Evolutionary conservation across 495 filamentous ascomycete genomes (phyloP).

Genomic region (Parachaetomium inaequale): DNA sequence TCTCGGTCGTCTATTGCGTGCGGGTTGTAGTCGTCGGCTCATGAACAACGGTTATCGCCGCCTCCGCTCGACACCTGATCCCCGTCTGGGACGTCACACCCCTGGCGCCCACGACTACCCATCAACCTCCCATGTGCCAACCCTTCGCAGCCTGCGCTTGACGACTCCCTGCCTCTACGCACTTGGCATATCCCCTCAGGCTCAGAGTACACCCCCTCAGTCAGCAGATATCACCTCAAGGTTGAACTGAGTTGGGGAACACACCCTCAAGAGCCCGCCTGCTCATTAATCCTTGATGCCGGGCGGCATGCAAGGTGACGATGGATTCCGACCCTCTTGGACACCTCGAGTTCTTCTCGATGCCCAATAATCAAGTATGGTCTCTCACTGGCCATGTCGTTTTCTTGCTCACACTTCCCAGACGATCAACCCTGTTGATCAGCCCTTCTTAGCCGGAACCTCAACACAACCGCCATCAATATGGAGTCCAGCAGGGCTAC

Average conservation of each 20-base stretch:
- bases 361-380: slow-evolving; percentile 35
- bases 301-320: slow-evolving; percentile 25
- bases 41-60: background rate
- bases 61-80: background rate
- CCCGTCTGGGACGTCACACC: background rate
- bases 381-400: background rate
- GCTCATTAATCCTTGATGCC: background rate
- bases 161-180: background rate
- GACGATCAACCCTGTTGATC: slow-evolving; percentile 34
- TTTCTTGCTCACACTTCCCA: slow-evolving; percentile 27
- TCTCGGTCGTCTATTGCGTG: background rate
- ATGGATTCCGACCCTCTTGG: slow-evolving; percentile 36
- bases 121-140: background rate
- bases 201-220: no score
- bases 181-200: no score
- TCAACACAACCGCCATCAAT: slow-evolving; percentile 22
- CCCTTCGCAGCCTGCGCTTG: background rate
- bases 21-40: background rate
- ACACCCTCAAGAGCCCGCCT: background rate
- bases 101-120: background rate
- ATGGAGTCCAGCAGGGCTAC: slow-evolving; percentile 29
- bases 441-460: slow-evolving; percentile 22
- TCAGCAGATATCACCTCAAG: no score
- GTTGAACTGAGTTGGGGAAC: no score
- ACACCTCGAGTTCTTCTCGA: slow-evolving; percentile 37